A percentile compares a stretch with the other conserved stretches of the same genome.
These are phyloP conservation scores for Metschnikowia corniflorae DNA, from an alignment of 805 yeast genomes.

Conservation along the genomic window DNA sequence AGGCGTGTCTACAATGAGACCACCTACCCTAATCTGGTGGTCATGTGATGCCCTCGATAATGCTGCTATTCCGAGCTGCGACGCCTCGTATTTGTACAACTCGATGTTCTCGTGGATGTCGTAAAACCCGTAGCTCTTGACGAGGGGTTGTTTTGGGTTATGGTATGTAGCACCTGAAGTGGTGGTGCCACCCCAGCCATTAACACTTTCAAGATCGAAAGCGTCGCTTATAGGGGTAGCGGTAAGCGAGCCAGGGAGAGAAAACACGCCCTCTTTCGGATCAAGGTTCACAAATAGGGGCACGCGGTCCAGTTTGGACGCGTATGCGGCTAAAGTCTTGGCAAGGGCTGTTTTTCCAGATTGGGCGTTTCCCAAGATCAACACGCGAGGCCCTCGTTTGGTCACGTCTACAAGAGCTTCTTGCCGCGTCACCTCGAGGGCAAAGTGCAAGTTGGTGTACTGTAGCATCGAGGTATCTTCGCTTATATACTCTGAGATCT, in stretches of 20 bases:
- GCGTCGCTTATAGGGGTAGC: constrained; percentile 82
- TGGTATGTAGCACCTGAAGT: constrained; percentile 69
- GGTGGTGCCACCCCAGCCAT: constrained; percentile 75
- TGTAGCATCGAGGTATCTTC: constrained; percentile 67
- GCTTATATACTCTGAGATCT: constrained; percentile 57
- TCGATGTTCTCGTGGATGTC: constrained; percentile 52
- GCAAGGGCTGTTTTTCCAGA: constrained; percentile 78
- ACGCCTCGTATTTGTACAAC: constrained; percentile 47
- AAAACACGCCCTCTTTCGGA: constrained; percentile 65
- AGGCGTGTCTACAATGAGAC: constrained; percentile 74
- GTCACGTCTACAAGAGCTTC: constrained; percentile 23
- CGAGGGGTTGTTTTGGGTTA: constrained; percentile 89
- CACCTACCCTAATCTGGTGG: constrained; percentile 41
- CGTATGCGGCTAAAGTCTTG: constrained; percentile 70
- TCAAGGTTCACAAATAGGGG: constrained; percentile 80
- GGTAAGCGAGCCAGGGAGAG: constrained; percentile 78
- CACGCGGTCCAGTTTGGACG: constrained; percentile 58
- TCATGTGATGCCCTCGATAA: constrained; percentile 52
- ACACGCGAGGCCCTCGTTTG: constrained; percentile 54
- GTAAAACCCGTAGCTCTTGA: constrained; percentile 73
- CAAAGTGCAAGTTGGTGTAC: constrained; percentile 69
- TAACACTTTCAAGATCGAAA: constrained; percentile 65
- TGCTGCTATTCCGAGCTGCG: constrained; percentile 49
- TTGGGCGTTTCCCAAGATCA: constrained; percentile 68
- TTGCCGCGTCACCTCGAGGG: constrained; percentile 55